Evolutionary conservation across 75 land plant genomes (phyloP), one percentile per base, ranked within the genome.

Genomic region (Cunninghamia lanceolata): DNA sequence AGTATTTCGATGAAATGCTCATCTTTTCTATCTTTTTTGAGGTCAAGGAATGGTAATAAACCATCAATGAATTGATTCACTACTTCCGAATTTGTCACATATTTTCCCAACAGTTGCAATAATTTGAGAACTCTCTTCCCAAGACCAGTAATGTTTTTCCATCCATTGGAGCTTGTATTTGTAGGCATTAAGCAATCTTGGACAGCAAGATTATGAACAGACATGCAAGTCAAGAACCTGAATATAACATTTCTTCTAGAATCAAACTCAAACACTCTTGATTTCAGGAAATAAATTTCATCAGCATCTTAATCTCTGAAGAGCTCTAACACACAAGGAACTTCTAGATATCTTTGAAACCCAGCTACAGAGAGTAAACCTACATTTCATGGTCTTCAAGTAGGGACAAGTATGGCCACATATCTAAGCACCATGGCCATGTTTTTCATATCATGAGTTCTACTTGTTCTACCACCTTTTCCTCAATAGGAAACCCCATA

Each of bases 351-450:
- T 59, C 25, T 59, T 59, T 14, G 63, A 17, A 9, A 56, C 3
- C 63, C 63, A 56, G 63, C 14, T 13, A 56, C 14, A 56, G 14
- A 56, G 13, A 17, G 14, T 14, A 11, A 56, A 2, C 63, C 2
- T 11, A 17, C 47, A 45, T 45, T 45, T 45, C 47, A 45, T 45
- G 4, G 47, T 45, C 47, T 9, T 4, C 9, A 9, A 4, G 9
- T 45, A 45, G 47, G 47, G 47, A n/a, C n/a, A 45, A 45, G 47
- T 45, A 9, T 45, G 47, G 4, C 47, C 9, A 9, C 47, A 45
- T 45, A 4, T 98, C 99, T 73, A 96, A 83, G 11, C 97, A 97
- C 95, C 94, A 94, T 5, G 90, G n/a, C n/a, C n/a, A n/a, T n/a
- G n/a, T n/a, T n/a, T n/a, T n/a, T n/a, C n/a, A n/a, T n/a, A n/a